A percentile compares a stretch with the other conserved stretches of the same genome.
phyloP scores from a whole-genome alignment of 352 stramenopile species.

The Globisporangium paroecandrum region DNA sequence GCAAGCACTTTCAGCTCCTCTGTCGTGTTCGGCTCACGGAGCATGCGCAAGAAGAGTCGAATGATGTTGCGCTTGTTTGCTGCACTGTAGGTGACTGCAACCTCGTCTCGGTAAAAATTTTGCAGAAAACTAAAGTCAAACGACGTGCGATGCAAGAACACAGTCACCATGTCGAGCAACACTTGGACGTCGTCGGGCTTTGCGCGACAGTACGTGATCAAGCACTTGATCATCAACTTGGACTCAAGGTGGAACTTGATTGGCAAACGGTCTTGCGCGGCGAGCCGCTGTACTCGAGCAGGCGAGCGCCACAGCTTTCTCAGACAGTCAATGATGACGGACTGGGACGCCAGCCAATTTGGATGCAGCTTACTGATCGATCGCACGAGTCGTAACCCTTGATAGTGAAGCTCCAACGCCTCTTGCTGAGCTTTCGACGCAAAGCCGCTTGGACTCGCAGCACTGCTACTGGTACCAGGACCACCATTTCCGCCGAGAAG shows the following conservation, averaged over 20 bases:
- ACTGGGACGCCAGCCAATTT: constrained; percentile 82
- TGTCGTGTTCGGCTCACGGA: constrained; percentile 61
- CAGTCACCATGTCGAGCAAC: constrained; percentile 93
- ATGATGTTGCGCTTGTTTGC: constrained; percentile 84
- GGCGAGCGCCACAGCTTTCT: constrained; percentile 93
- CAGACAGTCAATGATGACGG: constrained; percentile 91
- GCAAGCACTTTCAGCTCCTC: constrained; percentile 92
- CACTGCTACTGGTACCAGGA: constrained; percentile 9
- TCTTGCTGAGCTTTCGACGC: constrained; percentile 80
- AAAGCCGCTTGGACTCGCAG: constrained; percentile 36
- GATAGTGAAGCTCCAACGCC: constrained; percentile 92
- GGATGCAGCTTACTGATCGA: constrained; percentile 89
- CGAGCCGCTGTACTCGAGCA: constrained; percentile 69
- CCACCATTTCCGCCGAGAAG: constrained; percentile 23
- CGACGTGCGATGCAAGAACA: constrained; percentile 92
- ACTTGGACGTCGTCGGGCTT: constrained; percentile 94
- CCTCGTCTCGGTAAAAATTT: constrained; percentile 84
- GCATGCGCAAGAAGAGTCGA: constrained; percentile 86
- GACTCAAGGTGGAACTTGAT: constrained; percentile 95
- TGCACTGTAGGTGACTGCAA: constrained; percentile 59
- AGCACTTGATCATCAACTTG: constrained; percentile 92
- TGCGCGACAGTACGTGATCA: constrained; percentile 92
- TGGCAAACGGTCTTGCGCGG: constrained; percentile 68
- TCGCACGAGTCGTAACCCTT: constrained; percentile 91
- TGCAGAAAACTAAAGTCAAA: constrained; percentile 96